These are phyloP conservation scores for Alternaria consortialis DNA, from an alignment of 2,329 filamentous ascomycete species.

Conservation along the genomic window DNA sequence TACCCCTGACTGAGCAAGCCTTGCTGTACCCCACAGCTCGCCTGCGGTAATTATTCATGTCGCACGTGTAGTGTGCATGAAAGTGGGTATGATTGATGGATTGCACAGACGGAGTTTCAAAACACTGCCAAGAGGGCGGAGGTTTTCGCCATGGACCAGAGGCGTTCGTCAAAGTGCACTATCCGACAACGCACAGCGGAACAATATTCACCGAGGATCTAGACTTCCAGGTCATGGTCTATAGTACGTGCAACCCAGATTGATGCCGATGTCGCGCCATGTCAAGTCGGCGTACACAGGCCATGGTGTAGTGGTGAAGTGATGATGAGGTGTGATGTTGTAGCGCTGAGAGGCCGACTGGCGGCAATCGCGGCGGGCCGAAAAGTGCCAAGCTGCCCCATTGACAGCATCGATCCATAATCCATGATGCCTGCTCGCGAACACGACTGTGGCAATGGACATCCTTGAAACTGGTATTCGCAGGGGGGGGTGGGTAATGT, in stretches of 20 bases:
- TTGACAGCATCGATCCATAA: neutral
- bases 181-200: neutral
- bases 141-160: neutral
- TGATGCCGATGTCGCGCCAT: neutral
- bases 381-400: neutral
- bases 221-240: neutral
- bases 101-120: slow-evolving; percentile 2
- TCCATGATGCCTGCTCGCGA: neutral
- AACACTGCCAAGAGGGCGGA: neutral
- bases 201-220: neutral
- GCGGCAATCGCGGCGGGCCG: neutral
- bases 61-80: neutral
- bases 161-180: no score
- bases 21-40: neutral
- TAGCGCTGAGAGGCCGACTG: neutral
- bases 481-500: neutral
- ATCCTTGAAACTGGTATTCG: neutral
- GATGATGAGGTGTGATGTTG: neutral
- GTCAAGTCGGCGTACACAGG: neutral
- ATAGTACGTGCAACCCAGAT: no score
- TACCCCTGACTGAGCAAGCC: neutral
- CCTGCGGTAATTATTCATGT: neutral
- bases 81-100: slow-evolving; percentile 3
- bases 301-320: neutral
- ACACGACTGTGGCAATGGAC: neutral